Percentiles rank a stretch among this genome's conserved stretches.
These are phyloP conservation scores for Lanmaoa rubissima DNA, from an alignment of 768 basidiomycete species.

Conservation along the genomic window DNA sequence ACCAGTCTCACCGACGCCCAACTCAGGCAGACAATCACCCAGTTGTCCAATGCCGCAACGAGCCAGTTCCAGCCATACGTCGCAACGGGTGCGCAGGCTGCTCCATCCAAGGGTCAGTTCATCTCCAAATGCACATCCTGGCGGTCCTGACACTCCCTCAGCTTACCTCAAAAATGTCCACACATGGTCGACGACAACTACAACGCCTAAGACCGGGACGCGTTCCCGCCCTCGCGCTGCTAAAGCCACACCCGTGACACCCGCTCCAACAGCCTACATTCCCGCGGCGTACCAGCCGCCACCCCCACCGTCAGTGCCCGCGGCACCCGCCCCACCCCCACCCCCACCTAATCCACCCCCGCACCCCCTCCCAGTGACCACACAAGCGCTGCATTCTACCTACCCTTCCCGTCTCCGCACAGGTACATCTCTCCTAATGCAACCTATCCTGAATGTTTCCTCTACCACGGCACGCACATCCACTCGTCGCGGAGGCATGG, in stretches of 20 bases:
- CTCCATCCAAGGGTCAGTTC: constrained; percentile 30
- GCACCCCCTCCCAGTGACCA: constrained; percentile 54
- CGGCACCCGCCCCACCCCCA: constrained; percentile 26
- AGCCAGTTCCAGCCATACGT: constrained; percentile 36
- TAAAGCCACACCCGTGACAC: constrained; percentile 41
- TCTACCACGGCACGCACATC: constrained; percentile 44
- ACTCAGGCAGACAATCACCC: constrained; percentile 60
- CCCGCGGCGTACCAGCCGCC: constrained; percentile 40
- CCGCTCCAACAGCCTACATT: constrained; percentile 33
- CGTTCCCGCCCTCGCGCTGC: constrained; percentile 39
- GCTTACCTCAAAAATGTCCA: constrained; percentile 70
- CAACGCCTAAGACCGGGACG: constrained; percentile 42
- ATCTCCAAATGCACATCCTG: not conserved
- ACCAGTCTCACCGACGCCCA: constrained; percentile 58
- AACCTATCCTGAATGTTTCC: constrained; percentile 64
- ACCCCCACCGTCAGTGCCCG: constrained; percentile 29
- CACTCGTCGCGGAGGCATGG: constrained; percentile 60
- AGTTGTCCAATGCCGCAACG: constrained; percentile 42
- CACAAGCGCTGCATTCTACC: constrained; percentile 76
- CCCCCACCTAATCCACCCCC: constrained; percentile 49
- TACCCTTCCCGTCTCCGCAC: constrained; percentile 91
- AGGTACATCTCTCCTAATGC: constrained; percentile 85
- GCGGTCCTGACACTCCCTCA: constrained; percentile 25
- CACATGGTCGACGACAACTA: constrained; percentile 62
- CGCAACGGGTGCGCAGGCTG: constrained; percentile 29